Evolutionary conservation across 2,329 filamentous ascomycete species (phyloP), one percentile per base, ranked within the genome.

Genomic region (Beauveria sp.): DNA sequence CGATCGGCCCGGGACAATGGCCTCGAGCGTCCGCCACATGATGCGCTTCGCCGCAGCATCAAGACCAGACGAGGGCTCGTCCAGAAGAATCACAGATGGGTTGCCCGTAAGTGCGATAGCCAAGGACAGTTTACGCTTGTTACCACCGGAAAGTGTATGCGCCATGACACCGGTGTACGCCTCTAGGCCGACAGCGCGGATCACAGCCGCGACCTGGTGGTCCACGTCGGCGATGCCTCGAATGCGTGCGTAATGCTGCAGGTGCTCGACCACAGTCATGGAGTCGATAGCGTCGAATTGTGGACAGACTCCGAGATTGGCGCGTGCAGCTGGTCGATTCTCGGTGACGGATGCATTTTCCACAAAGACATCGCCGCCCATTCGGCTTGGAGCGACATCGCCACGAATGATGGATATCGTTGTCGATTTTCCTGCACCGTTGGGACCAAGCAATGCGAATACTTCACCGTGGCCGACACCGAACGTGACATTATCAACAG

Each of bases 101-200:
- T 92, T 90, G 16, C 89, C 89, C 69, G 91, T 88, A 0, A 93
- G 74, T 0, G 89, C 89, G 55, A 93, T 91, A 0, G 84, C 89
- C 0, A 93, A 78, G 3, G 82, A 86, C 1, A 93, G 74, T 70
- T 93, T 93, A 18, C 89, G 80, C 74, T 90, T 90, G 72, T 92
- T 93, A 16, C 90, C 89, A 1, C 89, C 89, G 0, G 87, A 90
- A 0, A 92, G 79, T 61, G 86, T 85, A 30, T 79, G 79, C 0
- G 87, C 89, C 75, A 88, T 85, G 40, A 86, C 81, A 26, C 81
- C 74, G 3, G 81, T 77, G 73, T 88, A 90, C 0, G 78, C 77
- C 1, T 78, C 73, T 0, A 93, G 76, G 0, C 88, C 88, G 4
- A 91, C 87, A 1, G 86, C 86, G 20, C 79, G 73, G 61, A 91